A percentile compares a stretch with the other conserved stretches of the same genome.
Conservation (phyloP, 345 rosid genomes). For the Luvunga scandens region DNA sequence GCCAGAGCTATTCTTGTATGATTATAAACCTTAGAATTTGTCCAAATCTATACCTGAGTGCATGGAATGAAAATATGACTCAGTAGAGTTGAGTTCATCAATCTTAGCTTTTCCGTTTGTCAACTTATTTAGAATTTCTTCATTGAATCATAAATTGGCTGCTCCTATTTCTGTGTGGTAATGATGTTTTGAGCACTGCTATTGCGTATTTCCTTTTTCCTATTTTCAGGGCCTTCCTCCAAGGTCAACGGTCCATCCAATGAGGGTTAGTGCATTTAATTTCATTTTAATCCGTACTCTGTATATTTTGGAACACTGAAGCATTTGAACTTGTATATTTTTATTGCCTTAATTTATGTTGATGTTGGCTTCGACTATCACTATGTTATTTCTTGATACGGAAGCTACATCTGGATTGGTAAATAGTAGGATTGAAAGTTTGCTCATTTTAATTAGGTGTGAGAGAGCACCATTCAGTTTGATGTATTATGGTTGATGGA, state of each 20-base stretch:
- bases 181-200: neutral
- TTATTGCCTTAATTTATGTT: conserved; percentile 12
- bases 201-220: neutral
- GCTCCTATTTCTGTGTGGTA: neutral
- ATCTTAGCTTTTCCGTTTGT: neutral
- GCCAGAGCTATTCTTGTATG: neutral
- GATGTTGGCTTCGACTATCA: neutral
- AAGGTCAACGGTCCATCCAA: conserved; percentile 96
- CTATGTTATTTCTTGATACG: neutral
- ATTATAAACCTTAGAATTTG: neutral
- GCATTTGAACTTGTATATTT: conserved; percentile 11
- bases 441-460: neutral
- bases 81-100: conserved; percentile 1
- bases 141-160: neutral
- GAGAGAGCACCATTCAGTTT: neutral
- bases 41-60: neutral
- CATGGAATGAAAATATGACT: neutral
- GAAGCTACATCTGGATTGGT: neutral
- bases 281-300: neutral
- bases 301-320: conserved; percentile 9
- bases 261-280: conserved; percentile 76
- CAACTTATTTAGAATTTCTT: neutral
- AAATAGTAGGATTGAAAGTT: conserved; percentile 9
- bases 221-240: conserved; percentile 90
- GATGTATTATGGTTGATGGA: neutral